Base-by-base conservation (phyloP, 345 rosid genomes). In the Geranium rotundifolium region DNA sequence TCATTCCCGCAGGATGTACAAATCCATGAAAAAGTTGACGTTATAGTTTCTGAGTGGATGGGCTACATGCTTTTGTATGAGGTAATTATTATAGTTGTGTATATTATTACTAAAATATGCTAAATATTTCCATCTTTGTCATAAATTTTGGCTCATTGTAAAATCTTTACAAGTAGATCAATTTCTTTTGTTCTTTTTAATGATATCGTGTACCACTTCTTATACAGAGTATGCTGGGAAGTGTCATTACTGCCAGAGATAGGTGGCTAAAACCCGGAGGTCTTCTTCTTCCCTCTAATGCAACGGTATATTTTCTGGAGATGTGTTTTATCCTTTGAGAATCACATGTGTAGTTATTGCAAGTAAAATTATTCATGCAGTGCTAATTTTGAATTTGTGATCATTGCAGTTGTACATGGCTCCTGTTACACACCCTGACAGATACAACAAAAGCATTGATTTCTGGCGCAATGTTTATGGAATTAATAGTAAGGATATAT, bases 381-480 rank as follows among this genome's bases (percentile, higher is more conserved):
- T 71, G 52, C 60, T 75, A 61, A 59, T 63, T 65, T 71, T 70
- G 50, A 57, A 61, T 73, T 59, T 71, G 63, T 66, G 31, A 59
- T 72, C 65, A 29, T 58, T 74, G 76, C 83, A 90, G 96, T 73
- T 90, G 75, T 93, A 90, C 84, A 84, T 93, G 96, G 97, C 95
- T 71, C 99, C 97, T 23, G 75, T 93, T 65, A 83, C 99, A 19
- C 88, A 90, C 76, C 81, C 90, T 67, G 99, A 90, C 70, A 88
- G 99, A 85, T 93, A 93, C 76, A 73, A 73, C 63, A 84, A 84
- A 69, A 90, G 97, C 82, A 82, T 93, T 69, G 99, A 88, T 58
- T 93, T 93, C 79, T 93, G 99, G 99, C 95, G 86, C 73, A 86
- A 83, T 73, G 88, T 93, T 63, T 93, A 93, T 72, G 99, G 99